Evolutionary conservation across 805 yeast species (phyloP).

Genomic region (Millerozyma acaciae): DNA sequence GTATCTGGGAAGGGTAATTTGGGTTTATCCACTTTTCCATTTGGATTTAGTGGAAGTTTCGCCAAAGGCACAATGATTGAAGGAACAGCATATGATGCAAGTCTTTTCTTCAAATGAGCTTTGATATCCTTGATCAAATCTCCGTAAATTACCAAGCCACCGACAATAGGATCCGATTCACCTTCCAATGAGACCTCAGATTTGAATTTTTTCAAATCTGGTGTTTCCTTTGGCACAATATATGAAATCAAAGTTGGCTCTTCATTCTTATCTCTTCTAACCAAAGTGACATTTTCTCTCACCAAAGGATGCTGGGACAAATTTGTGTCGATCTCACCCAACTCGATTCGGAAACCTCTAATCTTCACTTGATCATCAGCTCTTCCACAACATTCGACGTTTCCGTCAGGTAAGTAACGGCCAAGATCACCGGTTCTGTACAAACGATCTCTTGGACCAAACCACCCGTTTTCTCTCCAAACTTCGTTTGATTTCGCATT

Average conservation of each 20-base stretch:
- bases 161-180: slow-evolving; percentile 63
- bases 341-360: slow-evolving; percentile 96
- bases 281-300: slow-evolving; percentile 89
- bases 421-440: slow-evolving; percentile 98
- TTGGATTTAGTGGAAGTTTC: slow-evolving; percentile 90
- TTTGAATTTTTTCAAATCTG: slow-evolving; percentile 47
- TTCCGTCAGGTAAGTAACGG: slow-evolving; percentile 93
- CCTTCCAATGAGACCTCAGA: slow-evolving; percentile 42
- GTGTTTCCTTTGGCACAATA: slow-evolving; percentile 68
- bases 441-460: slow-evolving; percentile 92
- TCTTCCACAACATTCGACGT: slow-evolving; percentile 97
- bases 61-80: slow-evolving; percentile 83
- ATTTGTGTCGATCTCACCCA: slow-evolving; percentile 98
- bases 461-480: slow-evolving; percentile 76
- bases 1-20: slow-evolving; percentile 92
- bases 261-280: slow-evolving; percentile 85
- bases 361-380: slow-evolving; percentile 99
- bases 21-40: slow-evolving; percentile 97
- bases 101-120: slow-evolving; percentile 72
- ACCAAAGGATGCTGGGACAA: slow-evolving; percentile 89
- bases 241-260: slow-evolving; percentile 90
- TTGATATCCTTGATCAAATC: slow-evolving; percentile 77
- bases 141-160: slow-evolving; percentile 73
- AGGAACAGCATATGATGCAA: slow-evolving; percentile 93
- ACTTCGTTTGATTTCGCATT: slow-evolving; percentile 41